phyloP scores from a whole-genome alignment of 2,329 filamentous ascomycete species.

The Macrophomina tecta region DNA sequence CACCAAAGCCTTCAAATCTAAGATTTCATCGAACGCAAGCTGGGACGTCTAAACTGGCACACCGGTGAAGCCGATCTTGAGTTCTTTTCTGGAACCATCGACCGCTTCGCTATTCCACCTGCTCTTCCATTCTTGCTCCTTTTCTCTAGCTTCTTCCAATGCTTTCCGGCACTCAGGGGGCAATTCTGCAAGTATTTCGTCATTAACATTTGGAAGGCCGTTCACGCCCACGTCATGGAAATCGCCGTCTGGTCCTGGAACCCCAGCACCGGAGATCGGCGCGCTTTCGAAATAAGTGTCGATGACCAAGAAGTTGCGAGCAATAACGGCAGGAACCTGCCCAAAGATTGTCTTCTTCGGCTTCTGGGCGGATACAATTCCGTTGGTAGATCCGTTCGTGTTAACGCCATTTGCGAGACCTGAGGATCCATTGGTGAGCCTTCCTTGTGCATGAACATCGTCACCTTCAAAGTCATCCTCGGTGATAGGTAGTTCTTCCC shows the following conservation, averaged over 20 bases:
- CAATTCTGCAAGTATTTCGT: slow-evolving; percentile 70
- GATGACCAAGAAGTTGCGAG: slow-evolving; percentile 67
- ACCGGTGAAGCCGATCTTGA: slow-evolving; percentile 56
- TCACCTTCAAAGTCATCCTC: slow-evolving; percentile 32
- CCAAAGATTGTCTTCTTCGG: slow-evolving; percentile 53
- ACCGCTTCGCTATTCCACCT: slow-evolving; percentile 74
- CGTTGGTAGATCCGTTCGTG: slow-evolving; percentile 22
- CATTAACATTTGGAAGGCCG: slow-evolving; percentile 68
- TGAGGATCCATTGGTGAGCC: slow-evolving; percentile 40
- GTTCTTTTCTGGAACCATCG: slow-evolving; percentile 55
- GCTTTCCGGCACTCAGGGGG: slow-evolving; percentile 73
- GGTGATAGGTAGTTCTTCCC: slow-evolving; percentile 70
- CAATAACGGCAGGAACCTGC: slow-evolving; percentile 61
- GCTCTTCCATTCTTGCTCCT: slow-evolving; percentile 74
- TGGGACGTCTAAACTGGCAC: slow-evolving; percentile 52
- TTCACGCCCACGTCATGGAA: slow-evolving; percentile 55
- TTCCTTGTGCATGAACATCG: slow-evolving; percentile 29
- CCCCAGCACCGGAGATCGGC: slow-evolving; percentile 61
- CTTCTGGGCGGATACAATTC: slow-evolving; percentile 20
- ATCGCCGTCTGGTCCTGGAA: slow-evolving; percentile 64
- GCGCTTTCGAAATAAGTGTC: slow-evolving; percentile 67
- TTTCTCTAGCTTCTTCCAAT: slow-evolving; percentile 69
- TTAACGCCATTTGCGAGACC: slow-evolving; percentile 43
- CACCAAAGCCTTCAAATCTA: neutral
- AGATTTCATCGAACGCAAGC: neutral